Conservation (phyloP, 352 stramenopile species). For the Globisporangium yorkense region DNA sequence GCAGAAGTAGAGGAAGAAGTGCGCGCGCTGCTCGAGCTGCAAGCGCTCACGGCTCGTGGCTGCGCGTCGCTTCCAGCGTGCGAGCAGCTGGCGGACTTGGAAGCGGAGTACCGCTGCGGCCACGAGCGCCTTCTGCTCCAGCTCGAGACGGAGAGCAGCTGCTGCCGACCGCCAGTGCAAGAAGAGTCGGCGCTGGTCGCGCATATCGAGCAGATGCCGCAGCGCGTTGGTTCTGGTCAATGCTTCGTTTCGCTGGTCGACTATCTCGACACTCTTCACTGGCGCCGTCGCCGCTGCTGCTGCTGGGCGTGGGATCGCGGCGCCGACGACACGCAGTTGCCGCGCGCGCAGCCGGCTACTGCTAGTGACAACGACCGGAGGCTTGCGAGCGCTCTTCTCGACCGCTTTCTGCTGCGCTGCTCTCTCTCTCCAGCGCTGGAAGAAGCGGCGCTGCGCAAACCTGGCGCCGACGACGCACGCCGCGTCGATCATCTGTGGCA, state of each 20-base stretch:
- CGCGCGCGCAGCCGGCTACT: background rate
- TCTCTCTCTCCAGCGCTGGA: conserved; percentile 8
- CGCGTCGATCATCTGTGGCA: conserved; percentile 7
- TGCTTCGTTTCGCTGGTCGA: background rate
- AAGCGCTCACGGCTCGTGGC: background rate
- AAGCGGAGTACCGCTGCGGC: background rate
- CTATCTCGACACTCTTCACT: background rate
- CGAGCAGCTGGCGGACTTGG: background rate
- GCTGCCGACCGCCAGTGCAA: background rate
- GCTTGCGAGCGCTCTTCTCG: background rate
- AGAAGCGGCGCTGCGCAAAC: conserved; percentile 15
- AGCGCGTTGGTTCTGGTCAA: background rate
- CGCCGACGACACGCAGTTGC: background rate
- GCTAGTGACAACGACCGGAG: background rate
- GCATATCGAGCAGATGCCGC: background rate
- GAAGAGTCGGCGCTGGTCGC: background rate
- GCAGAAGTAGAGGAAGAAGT: conserved; percentile 18
- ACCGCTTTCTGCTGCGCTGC: background rate
- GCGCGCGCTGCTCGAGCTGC: conserved; percentile 9
- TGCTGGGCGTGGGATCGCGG: background rate
- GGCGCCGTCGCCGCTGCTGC: background rate
- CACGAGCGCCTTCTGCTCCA: conserved; percentile 1
- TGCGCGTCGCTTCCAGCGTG: conserved; percentile 3
- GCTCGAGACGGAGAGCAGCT: background rate
- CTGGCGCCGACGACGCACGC: conserved; percentile 10